These are phyloP conservation scores for Phytophthora pisi DNA, from an alignment of 352 stramenopile species.

Conservation along the genomic window DNA sequence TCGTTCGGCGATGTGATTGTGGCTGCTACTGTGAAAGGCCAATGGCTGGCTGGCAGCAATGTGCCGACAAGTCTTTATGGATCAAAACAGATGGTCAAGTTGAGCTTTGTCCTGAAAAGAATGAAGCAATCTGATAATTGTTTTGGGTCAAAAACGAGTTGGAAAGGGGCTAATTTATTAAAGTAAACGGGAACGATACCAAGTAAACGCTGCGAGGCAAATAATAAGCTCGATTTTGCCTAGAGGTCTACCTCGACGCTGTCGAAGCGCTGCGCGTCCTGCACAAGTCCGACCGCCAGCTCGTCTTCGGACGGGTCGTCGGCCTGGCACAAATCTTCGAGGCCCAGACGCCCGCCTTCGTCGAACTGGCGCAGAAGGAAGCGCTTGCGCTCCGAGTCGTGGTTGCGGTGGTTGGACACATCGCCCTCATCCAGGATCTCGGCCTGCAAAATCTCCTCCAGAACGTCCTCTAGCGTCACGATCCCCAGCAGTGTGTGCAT, in stretches of 20 bases:
- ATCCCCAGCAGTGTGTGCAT: conserved; percentile 96
- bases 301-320: conserved; percentile 49
- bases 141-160: too few relatives aligned
- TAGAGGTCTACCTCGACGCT: conserved; percentile 7
- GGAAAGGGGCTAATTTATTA: too few relatives aligned
- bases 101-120: not conserved
- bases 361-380: conserved; percentile 56
- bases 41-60: conserved; percentile 20
- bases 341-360: conserved; percentile 47
- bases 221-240: not conserved
- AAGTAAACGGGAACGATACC: too few relatives aligned
- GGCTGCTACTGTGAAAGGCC: conserved; percentile 16
- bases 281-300: conserved; percentile 23
- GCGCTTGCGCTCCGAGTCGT: conserved; percentile 54
- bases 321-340: conserved; percentile 47
- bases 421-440: conserved; percentile 98
- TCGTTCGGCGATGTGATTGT: conserved; percentile 15
- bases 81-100: not conserved
- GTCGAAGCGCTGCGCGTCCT: conserved; percentile 6
- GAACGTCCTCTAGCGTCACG: conserved; percentile 98
- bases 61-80: not conserved
- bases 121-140: not conserved
- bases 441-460: conserved; percentile 97
- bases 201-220: not conserved
- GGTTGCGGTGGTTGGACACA: conserved; percentile 38